Evolutionary conservation across 495 filamentous ascomycete genomes (phyloP).

Genomic region (Xylaria acuta): DNA sequence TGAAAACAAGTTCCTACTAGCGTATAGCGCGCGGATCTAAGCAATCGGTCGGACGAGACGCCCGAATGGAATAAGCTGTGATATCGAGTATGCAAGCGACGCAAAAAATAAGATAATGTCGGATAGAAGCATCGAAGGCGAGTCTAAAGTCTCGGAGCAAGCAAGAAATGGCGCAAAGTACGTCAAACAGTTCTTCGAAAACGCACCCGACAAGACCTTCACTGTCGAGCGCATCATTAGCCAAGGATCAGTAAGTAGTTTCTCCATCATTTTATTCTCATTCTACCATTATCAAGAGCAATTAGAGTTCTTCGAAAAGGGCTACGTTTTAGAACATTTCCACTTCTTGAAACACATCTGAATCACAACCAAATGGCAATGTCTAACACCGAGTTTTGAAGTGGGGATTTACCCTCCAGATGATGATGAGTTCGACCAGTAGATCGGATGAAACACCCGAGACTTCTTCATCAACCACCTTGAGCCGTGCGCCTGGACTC

Average conservation of each 20-base stretch:
- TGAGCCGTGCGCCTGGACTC: slow-evolving; percentile 4
- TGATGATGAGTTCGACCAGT: slow-evolving; percentile 6
- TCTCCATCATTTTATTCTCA: neutral
- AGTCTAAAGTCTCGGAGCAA: neutral
- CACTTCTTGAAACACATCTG: neutral
- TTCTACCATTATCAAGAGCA: neutral
- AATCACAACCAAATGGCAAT: neutral
- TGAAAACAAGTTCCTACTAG: neutral
- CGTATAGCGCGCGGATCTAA: neutral
- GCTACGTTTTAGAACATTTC: neutral
- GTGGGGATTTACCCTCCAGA: slow-evolving; percentile 30
- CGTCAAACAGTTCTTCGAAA: neutral
- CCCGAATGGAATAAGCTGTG: neutral
- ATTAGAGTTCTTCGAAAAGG: neutral
- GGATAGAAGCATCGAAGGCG: neutral
- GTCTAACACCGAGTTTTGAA: neutral
- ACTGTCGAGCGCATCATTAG: slow-evolving; percentile 13
- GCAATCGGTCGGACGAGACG: neutral
- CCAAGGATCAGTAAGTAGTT: slow-evolving; percentile 10
- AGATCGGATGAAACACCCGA: neutral
- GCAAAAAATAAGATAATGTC: neutral
- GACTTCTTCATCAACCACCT: neutral
- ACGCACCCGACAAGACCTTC: neutral
- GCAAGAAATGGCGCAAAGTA: slow-evolving; percentile 4
- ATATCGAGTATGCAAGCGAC: neutral